Conservation (phyloP, 495 filamentous ascomycete genomes). For the Daldinia grandis region DNA sequence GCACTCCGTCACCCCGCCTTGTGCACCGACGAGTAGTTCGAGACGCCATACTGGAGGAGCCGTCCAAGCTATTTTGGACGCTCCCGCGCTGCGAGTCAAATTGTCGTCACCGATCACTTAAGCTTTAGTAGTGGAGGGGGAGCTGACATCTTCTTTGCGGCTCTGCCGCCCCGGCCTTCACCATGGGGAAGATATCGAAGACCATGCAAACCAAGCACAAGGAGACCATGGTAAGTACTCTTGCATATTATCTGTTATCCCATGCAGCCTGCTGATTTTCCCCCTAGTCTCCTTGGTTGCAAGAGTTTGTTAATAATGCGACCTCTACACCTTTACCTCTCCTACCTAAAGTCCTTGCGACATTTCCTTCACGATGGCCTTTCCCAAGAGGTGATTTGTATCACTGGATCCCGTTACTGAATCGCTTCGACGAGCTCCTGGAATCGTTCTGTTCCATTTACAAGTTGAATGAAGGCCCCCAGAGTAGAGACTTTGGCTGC, state of each 20-base stretch:
- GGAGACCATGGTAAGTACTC: slow-evolving; percentile 83
- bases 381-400: slow-evolving; percentile 98
- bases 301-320: slow-evolving; percentile 75
- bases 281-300: slow-evolving; percentile 82
- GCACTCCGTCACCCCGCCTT: slow-evolving; percentile 23
- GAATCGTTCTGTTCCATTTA: slow-evolving; percentile 85
- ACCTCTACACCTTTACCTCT: slow-evolving; percentile 74
- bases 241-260: slow-evolving; percentile 26
- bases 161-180: slow-evolving; percentile 61
- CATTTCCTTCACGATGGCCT: slow-evolving; percentile 88
- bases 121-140: slow-evolving; percentile 59
- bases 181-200: slow-evolving; percentile 98
- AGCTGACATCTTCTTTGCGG: slow-evolving; percentile 57
- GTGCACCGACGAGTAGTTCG: slow-evolving; percentile 24
- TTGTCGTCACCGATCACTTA: slow-evolving; percentile 49
- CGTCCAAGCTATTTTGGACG: slow-evolving; percentile 44
- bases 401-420: slow-evolving; percentile 95
- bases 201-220: slow-evolving; percentile 88
- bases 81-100: slow-evolving; percentile 46
- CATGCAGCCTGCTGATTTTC: slow-evolving; percentile 47
- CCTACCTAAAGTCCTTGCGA: slow-evolving; percentile 76
- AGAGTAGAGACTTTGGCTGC: slow-evolving; percentile 75
- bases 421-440: slow-evolving; percentile 91
- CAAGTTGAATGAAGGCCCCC: slow-evolving; percentile 79
- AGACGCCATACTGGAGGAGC: slow-evolving; percentile 32